Percentiles rank a stretch among this genome's conserved stretches.
These are phyloP conservation scores for Debaryomyces subglobosus DNA, from an alignment of 1,139 yeast species.

Conservation along the genomic window DNA sequence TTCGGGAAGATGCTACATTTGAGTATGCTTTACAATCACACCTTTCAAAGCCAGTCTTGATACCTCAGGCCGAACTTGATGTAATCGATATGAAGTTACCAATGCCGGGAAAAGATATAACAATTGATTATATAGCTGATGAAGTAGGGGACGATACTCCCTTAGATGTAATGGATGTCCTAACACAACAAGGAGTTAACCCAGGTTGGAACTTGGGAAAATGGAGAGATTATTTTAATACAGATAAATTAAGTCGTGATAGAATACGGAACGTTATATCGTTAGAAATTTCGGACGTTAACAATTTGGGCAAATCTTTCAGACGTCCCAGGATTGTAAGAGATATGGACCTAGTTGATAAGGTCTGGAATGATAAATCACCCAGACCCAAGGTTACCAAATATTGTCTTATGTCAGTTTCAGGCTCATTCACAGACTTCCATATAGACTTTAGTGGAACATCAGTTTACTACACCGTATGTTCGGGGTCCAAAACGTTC, in stretches of 20 bases:
- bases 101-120: slow-evolving; percentile 34
- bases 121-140: slow-evolving; percentile 60
- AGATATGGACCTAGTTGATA: slow-evolving; percentile 69
- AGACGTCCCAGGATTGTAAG: slow-evolving; percentile 68
- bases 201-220: slow-evolving; percentile 71
- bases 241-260: slow-evolving; percentile 51
- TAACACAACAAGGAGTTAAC: slow-evolving; percentile 67
- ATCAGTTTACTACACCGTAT: slow-evolving; percentile 82
- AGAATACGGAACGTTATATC: slow-evolving; percentile 80
- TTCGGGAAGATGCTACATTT: slow-evolving; percentile 33
- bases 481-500: slow-evolving; percentile 73
- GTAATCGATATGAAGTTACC: slow-evolving; percentile 46
- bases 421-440: slow-evolving; percentile 82
- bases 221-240: slow-evolving; percentile 76
- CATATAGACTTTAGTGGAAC: slow-evolving; percentile 94
- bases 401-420: slow-evolving; percentile 85
- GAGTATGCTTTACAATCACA: slow-evolving; percentile 34
- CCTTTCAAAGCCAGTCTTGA: slow-evolving; percentile 32
- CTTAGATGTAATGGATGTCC: slow-evolving; percentile 88
- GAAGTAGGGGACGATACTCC: slow-evolving; percentile 64
- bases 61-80: slow-evolving; percentile 33
- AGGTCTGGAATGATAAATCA: slow-evolving; percentile 55
- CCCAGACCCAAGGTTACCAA: slow-evolving; percentile 72
- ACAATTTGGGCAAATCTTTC: slow-evolving; percentile 53
- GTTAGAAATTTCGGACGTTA: slow-evolving; percentile 66